phyloP scores from a whole-genome alignment of 2,329 filamentous ascomycete species.

The Diplodia scrobiculata region DNA sequence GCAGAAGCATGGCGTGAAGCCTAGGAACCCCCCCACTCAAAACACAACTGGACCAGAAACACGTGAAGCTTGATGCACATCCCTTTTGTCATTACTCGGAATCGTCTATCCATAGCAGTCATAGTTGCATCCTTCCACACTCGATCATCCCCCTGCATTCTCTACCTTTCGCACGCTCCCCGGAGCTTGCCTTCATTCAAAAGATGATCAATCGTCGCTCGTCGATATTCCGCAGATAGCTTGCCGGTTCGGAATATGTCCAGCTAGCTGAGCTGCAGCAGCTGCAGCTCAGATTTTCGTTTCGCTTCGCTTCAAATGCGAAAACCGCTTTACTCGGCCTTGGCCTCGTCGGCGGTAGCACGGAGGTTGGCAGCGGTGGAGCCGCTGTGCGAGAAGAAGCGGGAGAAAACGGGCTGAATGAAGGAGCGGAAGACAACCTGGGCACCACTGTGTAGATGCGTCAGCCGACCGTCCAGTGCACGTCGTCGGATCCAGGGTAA shows the following conservation, averaged over 20 bases:
- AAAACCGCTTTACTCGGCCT: slow-evolving; percentile 22
- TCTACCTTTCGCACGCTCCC: slow-evolving; percentile 6
- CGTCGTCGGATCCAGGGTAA: slow-evolving; percentile 33
- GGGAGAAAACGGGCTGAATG: slow-evolving; percentile 85
- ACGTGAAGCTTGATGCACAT: slow-evolving; percentile 21
- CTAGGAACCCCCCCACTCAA: neutral
- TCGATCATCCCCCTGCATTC: slow-evolving; percentile 2
- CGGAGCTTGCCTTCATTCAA: neutral
- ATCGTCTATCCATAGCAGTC: slow-evolving; percentile 28
- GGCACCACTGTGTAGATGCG: slow-evolving; percentile 68
- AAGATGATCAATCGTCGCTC: slow-evolving; percentile 6
- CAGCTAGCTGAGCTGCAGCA: slow-evolving; percentile 11
- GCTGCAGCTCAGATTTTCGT: neutral
- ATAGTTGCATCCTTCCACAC: slow-evolving; percentile 24
- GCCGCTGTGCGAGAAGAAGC: slow-evolving; percentile 75
- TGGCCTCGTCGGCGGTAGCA: slow-evolving; percentile 76
- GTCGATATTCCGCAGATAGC: slow-evolving; percentile 21
- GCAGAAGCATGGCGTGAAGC: neutral
- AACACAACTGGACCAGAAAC: neutral
- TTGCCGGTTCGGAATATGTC: slow-evolving; percentile 25
- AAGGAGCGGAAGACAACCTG: slow-evolving; percentile 97
- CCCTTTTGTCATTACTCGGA: slow-evolving; percentile 29
- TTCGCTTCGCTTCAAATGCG: slow-evolving; percentile 1
- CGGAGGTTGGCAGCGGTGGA: slow-evolving; percentile 85
- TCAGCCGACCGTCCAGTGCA: slow-evolving; percentile 29